Conservation (phyloP, 768 basidiomycete genomes). For the Lanmaoa pseudosensibilis region DNA sequence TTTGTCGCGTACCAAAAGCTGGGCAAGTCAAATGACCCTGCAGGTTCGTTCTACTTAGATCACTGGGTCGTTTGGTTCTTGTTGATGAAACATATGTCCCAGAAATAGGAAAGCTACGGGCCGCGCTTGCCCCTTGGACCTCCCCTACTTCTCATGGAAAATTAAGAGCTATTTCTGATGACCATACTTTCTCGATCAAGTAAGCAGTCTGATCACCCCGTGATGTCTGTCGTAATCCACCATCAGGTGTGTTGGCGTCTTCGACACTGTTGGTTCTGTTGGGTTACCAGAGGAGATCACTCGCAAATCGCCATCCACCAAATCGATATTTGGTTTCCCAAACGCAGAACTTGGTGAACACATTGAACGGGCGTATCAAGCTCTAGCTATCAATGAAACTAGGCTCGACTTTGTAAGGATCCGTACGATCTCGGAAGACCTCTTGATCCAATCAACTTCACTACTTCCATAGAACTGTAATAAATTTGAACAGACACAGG, state of each 20-base stretch:
- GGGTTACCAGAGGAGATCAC: slow-evolving; percentile 69
- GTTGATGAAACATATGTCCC: neutral
- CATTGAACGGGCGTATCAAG: slow-evolving; percentile 65
- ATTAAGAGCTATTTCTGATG: slow-evolving; percentile 46
- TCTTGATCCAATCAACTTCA: neutral
- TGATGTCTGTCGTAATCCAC: neutral
- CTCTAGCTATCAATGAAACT: slow-evolving; percentile 66
- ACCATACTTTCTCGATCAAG: slow-evolving; percentile 61
- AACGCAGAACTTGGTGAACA: slow-evolving; percentile 61
- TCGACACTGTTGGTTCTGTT: slow-evolving; percentile 74
- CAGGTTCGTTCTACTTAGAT: slow-evolving; percentile 35
- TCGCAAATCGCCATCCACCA: slow-evolving; percentile 42
- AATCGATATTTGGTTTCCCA: slow-evolving; percentile 63
- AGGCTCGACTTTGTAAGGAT: slow-evolving; percentile 64
- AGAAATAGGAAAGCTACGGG: slow-evolving; percentile 42
- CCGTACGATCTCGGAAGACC: neutral
- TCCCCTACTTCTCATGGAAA: slow-evolving; percentile 52
- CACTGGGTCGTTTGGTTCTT: neutral
- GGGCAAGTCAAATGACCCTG: slow-evolving; percentile 49
- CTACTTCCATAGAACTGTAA: slow-evolving; percentile 47
- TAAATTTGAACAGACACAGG: slow-evolving; percentile 60
- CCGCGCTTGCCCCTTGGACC: slow-evolving; percentile 55
- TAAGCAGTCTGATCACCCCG: slow-evolving; percentile 29
- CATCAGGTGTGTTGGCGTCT: slow-evolving; percentile 66
- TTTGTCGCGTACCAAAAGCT: slow-evolving; percentile 62